phyloP scores from a whole-genome alignment of 2,329 filamentous ascomycete species.

The Fusarium kyushuense region DNA sequence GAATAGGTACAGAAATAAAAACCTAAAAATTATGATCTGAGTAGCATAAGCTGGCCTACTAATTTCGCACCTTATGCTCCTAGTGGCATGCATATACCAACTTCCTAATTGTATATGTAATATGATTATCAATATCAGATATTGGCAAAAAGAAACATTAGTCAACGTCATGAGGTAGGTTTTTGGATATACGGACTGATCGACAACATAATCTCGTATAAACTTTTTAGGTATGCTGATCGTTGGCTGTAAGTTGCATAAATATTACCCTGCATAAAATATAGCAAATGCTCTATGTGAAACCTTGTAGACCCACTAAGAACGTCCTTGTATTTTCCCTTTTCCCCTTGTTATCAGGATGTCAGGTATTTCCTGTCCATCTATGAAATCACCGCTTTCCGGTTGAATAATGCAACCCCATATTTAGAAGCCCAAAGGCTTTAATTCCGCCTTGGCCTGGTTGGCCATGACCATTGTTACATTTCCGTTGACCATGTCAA shows the following conservation, averaged over 20 bases:
- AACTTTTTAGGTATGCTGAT: constrained; percentile 10
- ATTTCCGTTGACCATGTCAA: not conserved
- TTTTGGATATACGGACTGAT: constrained; percentile 4
- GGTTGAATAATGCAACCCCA: not conserved
- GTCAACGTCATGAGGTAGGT: not conserved
- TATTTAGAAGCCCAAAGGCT: not conserved
- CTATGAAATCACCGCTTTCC: not conserved
- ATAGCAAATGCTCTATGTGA: not conserved
- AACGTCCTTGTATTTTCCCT: constrained; percentile 13
- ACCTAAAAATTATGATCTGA: no score
- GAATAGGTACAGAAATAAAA: no score
- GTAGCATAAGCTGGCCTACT: no score
- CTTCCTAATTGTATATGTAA: no score
- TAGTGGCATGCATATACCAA: not conserved
- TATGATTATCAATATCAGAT: not conserved
- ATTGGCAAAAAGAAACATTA: no score
- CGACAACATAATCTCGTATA: constrained; percentile 4
- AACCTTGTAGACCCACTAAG: not conserved
- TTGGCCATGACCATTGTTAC: not conserved
- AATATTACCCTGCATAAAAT: not conserved
- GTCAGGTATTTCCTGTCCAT: not conserved
- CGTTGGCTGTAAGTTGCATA: constrained; percentile 3
- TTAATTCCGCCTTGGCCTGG: not conserved
- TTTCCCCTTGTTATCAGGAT: not conserved
- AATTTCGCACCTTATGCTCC: no score